Base-by-base conservation (phyloP, 148 eudicot species). In the Vaccinium macrocarpon region DNA sequence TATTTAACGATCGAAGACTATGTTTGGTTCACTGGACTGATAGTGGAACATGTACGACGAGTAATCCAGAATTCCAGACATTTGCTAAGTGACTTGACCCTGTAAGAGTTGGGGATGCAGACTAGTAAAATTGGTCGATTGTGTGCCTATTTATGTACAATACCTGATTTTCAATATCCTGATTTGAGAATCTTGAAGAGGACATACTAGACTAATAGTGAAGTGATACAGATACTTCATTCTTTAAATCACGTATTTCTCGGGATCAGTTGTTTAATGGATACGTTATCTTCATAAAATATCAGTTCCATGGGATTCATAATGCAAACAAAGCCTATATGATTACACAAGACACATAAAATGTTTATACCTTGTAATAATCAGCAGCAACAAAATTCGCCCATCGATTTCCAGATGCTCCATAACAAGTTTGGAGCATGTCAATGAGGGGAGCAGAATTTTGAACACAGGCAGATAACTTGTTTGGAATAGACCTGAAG, bases 331-430 rank as follows among this genome's bases (percentile, higher is more conserved):
- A 62, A 2, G 12, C 68, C 68, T 25, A 10, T 61, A 0, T 66
- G 72, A 66, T 66, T 12, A 25, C 6, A 66, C 35, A 1, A 4
- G 12, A 25, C 7, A 46, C 25, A 46, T 75, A 8, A 19, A 50
- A 6, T 23, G 13, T 42, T 8, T 12, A 46, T 85, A 93, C 97
- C 97, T 87, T 91, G 90, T 93, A 93, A 75, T 68, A 91, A 86
- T 94, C 93, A 25, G 91, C 98, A 35, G 94, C 92, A n/a, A 92
- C 90, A 48, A 92, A 95, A 76, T 95, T 95, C 12, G 98, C 90
- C 98, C 97, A 91, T 83, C 97, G 86, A 80, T 88, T 86, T 15
- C 84, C 95, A 75, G 98, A 91, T 1, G 88, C 91, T 15, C 32
- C 84, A 84, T 91, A 76, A 72, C 98, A 95, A 6, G 95, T 92